phyloP scores from a whole-genome alignment of 805 yeast genomes.

The Schizosaccharomyces cryophilus region DNA sequence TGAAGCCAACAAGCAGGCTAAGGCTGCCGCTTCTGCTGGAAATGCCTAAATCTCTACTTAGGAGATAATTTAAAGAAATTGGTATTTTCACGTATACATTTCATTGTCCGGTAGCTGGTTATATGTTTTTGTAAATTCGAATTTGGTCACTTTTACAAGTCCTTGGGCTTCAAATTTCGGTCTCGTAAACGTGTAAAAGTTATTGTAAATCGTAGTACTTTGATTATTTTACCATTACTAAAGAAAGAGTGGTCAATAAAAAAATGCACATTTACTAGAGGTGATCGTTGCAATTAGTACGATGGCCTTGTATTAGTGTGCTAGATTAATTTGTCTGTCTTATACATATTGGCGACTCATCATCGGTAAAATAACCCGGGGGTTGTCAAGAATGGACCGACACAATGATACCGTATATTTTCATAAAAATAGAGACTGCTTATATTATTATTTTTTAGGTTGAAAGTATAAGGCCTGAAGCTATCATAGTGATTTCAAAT shows the following conservation, averaged over 20 bases:
- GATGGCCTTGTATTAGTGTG: background rate
- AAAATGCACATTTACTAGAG: background rate
- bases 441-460: too few relatives aligned
- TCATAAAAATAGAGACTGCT: background rate
- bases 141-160: too few relatives aligned
- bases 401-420: background rate
- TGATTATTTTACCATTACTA: too few relatives aligned
- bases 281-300: background rate
- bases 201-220: too few relatives aligned
- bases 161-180: too few relatives aligned
- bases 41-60: background rate
- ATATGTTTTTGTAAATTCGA: too few relatives aligned
- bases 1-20: conserved; percentile 5
- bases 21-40: conserved; percentile 1
- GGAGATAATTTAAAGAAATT: too few relatives aligned
- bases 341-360: background rate
- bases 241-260: background rate
- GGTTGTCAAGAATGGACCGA: background rate
- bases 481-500: too few relatives aligned
- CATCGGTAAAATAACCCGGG: background rate
- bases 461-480: too few relatives aligned
- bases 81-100: too few relatives aligned
- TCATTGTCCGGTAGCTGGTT: too few relatives aligned
- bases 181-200: too few relatives aligned
- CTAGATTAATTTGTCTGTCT: background rate